Evolutionary conservation across 2,329 filamentous ascomycete species (phyloP), one percentile per base, ranked within the genome.

Genomic region (Calcarisporium arbuscula): DNA sequence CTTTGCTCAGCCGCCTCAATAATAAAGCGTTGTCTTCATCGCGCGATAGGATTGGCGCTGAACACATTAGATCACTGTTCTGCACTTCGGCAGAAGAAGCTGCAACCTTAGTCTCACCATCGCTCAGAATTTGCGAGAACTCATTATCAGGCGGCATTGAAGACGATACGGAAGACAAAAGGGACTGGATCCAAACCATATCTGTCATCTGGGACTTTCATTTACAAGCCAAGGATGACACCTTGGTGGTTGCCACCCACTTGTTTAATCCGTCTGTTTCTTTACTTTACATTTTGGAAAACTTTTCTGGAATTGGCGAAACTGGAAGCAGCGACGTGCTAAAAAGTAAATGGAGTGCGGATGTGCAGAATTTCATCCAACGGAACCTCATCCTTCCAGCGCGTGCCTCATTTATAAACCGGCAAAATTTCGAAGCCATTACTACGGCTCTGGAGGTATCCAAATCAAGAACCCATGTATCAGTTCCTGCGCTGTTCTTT

Each of bases 31-130:
- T 45, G 4, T 50, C 52, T 17, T 58, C 59, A 8, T 58, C 63
- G 10, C 64, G 64, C 40, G 60, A 66, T 45, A 63, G 53, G 34
- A 73, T 76, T 45, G 74, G 74, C 12, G 68, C 68, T 2, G 72
- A 77, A 47, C 73, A 77, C 41, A 65, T 78, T 46, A 71, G 68
- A 44, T 72, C 73, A 5, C 58, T 78, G 6, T 77, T 79, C 49
- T 68, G 62, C 35, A 61, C 61, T 1, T 59, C 72, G 2, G 65
- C 67, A 0, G 42, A 58, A 8, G 74, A 77, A 14, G 61, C 65
- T 6, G 59, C 67, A 11, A 52, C 58, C 4, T 53, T 74, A 5
- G 53, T 68, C 11, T 62, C 62, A 3, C 65, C 67, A 2, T 54
- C 73, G 6, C 47, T 78, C 5, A 47, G 48, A 3, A 47, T 72